Evolutionary conservation across 192 early-diverging fungal species (phyloP).

Genomic region (Coemansia sp.): DNA sequence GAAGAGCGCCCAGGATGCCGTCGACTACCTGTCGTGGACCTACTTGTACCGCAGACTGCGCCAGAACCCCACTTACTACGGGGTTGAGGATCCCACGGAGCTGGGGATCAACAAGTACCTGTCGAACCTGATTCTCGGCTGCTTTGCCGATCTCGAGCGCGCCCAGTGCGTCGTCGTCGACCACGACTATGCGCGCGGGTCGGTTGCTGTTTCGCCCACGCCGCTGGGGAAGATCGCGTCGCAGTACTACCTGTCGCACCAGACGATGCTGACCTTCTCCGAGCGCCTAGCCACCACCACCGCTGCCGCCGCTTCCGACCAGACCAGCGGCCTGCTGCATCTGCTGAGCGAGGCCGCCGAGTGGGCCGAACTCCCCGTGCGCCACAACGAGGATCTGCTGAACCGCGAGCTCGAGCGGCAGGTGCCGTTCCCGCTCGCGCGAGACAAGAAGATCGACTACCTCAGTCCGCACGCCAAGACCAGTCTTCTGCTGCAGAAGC

Average conservation of each 20-base stretch:
- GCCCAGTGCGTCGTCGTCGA: slow-evolving; percentile 73
- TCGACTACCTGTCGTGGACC: slow-evolving; percentile 96
- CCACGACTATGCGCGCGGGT: slow-evolving; percentile 17
- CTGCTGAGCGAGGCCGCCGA: slow-evolving; percentile 82
- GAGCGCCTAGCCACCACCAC: slow-evolving; percentile 56
- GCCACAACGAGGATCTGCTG: slow-evolving; percentile 92
- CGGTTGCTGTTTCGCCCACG: slow-evolving; percentile 62
- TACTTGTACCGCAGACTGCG: slow-evolving; percentile 91
- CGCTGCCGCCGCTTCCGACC: slow-evolving; percentile 17
- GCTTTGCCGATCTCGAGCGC: slow-evolving; percentile 65
- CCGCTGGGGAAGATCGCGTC: slow-evolving; percentile 81
- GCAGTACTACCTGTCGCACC: slow-evolving; percentile 88
- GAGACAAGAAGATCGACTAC: slow-evolving; percentile 54
- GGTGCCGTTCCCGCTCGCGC: slow-evolving; percentile 66
- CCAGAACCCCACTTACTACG: slow-evolving; percentile 96
- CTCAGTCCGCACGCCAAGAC: slow-evolving; percentile 91
- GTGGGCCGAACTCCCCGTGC: slow-evolving; percentile 89
- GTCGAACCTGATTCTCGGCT: slow-evolving; percentile 75
- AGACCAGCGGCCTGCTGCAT: slow-evolving; percentile 68
- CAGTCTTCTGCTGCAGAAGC: slow-evolving; percentile 85
- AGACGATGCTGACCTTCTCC: slow-evolving; percentile 72
- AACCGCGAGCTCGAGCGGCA: slow-evolving; percentile 79
- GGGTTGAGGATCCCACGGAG: slow-evolving; percentile 71
- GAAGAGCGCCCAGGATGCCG: slow-evolving; percentile 86
- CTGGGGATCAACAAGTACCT: slow-evolving; percentile 71